Evolutionary conservation across 1,284 basidiomycete species (phyloP), one percentile per base, ranked within the genome.

Genomic region (Agaricales sp.): DNA sequence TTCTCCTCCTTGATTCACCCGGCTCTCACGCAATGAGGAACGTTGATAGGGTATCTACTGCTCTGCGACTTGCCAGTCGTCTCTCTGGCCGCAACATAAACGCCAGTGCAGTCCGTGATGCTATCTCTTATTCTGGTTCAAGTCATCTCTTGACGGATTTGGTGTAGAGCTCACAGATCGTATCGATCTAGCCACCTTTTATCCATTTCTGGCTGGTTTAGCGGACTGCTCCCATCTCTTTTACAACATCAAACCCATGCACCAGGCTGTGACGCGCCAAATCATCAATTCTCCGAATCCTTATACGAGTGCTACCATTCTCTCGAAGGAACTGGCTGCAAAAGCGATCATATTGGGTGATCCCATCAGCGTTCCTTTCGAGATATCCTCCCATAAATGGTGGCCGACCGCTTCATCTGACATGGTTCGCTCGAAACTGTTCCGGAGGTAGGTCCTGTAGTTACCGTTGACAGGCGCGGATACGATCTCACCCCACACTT

Each of bases 261-360:
- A 70, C 50, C 59, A 59, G 13, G 68, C 63, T 0, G 22, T 66
- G 2, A 47, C n/a, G 0, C 65, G 66, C 48, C 44, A 57, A 12
- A 66, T 73, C 39, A 24, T 70, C 21, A 68, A 68, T 52, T 52
- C 57, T 2, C 66, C 68, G 2, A 64, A 65, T 48, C 68, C 67
- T 0, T 54, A 55, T 16, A 20, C 49, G 3, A 38, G 21, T 16
- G 52, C 61, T 3, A 47, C 50, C 2, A 4, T 20, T 0, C 59
- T 67, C 19, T 63, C 61, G 0, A 66, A 68, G 46, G 65, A 61
- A 1, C 57, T 57, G n/a, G 26, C 51, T 2, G 63, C 65, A 1
- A 63, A 62, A 43, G 56, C 67, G 14, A 54, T 73, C 39, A 25
- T 67, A 2, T 57, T 70, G 6, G 67, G 67, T 37, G 59, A 63